phyloP scores from a whole-genome alignment of 1,284 basidiomycete genomes.

The Irpex sp. region DNA sequence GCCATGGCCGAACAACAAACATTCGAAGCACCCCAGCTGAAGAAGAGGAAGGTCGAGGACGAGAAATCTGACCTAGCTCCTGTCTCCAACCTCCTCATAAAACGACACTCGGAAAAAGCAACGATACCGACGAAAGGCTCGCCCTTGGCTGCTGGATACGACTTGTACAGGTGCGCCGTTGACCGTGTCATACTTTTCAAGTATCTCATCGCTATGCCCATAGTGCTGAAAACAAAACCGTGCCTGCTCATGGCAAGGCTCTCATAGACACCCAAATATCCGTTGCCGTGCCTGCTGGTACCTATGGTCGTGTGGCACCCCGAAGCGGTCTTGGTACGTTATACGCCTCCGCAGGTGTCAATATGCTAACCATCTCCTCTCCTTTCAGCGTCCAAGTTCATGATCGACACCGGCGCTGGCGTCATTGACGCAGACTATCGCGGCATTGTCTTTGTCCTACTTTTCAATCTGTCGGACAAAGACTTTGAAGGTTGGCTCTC shows the following conservation, averaged over 20 bases:
- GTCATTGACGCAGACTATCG: slow-evolving; percentile 97
- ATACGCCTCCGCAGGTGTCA: no score
- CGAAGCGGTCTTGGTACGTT: slow-evolving; percentile 86
- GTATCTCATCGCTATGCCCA: not conserved
- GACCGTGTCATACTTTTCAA: no score
- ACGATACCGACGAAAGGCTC: slow-evolving; percentile 88
- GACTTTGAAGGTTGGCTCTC: slow-evolving; percentile 76
- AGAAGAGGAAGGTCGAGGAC: slow-evolving; percentile 51
- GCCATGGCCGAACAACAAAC: slow-evolving; percentile 20
- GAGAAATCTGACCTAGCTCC: slow-evolving; percentile 32
- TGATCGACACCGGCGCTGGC: slow-evolving; percentile 96
- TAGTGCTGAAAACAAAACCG: slow-evolving; percentile 74
- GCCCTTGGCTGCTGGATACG: slow-evolving; percentile 86
- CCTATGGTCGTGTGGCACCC: slow-evolving; percentile 95
- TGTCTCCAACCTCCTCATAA: slow-evolving; percentile 69
- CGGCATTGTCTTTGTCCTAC: slow-evolving; percentile 87
- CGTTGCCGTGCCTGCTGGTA: slow-evolving; percentile 88
- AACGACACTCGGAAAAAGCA: slow-evolving; percentile 80
- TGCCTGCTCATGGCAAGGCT: slow-evolving; percentile 87
- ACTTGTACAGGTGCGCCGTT: slow-evolving; percentile 94
- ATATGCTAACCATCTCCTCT: not conserved
- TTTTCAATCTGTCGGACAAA: slow-evolving; percentile 89
- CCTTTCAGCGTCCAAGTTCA: slow-evolving; percentile 83
- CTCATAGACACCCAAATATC: slow-evolving; percentile 89
- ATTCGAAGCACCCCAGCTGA: slow-evolving; percentile 36